Conservation (phyloP, 2,329 filamentous ascomycete species). For the Aspergillus proliferans region DNA sequence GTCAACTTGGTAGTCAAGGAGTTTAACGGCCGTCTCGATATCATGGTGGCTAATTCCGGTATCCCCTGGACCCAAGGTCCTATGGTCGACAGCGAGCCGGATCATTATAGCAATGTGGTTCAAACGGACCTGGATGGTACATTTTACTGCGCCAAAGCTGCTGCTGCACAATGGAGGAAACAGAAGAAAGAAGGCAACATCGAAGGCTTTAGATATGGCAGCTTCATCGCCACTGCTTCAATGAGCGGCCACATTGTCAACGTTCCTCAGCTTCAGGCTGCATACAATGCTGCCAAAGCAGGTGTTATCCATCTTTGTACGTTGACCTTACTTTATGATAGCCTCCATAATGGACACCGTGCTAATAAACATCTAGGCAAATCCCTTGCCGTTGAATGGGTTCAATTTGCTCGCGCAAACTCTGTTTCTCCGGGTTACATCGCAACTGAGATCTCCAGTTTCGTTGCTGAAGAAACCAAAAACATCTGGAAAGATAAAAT, state of each 20-base stretch:
- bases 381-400: constrained; percentile 70
- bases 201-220: constrained; percentile 56
- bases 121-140: constrained; percentile 68
- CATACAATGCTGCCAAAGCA: constrained; percentile 69
- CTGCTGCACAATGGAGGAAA: constrained; percentile 62
- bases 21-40: constrained; percentile 67
- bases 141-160: constrained; percentile 69
- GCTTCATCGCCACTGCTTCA: constrained; percentile 70
- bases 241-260: constrained; percentile 77
- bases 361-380: constrained; percentile 44
- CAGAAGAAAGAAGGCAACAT: constrained; percentile 65
- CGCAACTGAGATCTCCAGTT: constrained; percentile 63
- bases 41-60: constrained; percentile 64
- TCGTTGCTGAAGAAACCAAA: constrained; percentile 61
- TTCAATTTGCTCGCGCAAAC: constrained; percentile 66
- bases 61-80: constrained; percentile 58
- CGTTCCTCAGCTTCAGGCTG: constrained; percentile 66
- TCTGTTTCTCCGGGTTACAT: constrained; percentile 71
- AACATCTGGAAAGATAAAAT: constrained; percentile 71
- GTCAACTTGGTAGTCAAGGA: constrained; percentile 47
- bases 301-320: constrained; percentile 47
- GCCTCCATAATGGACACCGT: constrained; percentile 23
- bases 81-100: constrained; percentile 59
- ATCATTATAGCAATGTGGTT: constrained; percentile 62
- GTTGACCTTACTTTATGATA: constrained; percentile 23